Conservation (phyloP, 106 monocot species). For the Dendrobium nobile region DNA sequence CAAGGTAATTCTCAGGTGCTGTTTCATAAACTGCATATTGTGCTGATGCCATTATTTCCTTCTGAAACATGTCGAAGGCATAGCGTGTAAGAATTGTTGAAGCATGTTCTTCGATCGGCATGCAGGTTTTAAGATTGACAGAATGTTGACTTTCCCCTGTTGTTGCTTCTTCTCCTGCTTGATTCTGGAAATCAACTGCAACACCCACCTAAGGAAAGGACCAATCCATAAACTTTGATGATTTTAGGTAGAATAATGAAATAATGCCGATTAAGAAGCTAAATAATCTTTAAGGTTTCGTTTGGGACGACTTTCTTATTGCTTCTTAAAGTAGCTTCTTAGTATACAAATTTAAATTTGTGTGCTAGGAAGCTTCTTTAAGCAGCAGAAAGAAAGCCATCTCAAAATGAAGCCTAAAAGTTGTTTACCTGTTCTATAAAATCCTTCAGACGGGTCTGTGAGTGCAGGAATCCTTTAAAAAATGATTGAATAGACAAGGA, state of each 20-base stretch:
- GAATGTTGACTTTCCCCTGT: conserved; percentile 37
- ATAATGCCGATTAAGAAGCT: too few species aligned
- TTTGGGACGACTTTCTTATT: too few species aligned
- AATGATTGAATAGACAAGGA: conserved; percentile 44
- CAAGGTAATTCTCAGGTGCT: conserved; percentile 41
- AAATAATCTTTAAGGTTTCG: too few species aligned
- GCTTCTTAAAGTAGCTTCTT: too few species aligned
- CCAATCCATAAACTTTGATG: background rate
- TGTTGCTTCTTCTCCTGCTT: conserved; percentile 71
- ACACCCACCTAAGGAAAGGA: conserved; percentile 50
- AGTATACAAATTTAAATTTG: too few species aligned
- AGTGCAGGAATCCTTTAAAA: conserved; percentile 67
- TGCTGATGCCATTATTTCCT: conserved; percentile 61
- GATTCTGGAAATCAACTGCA: conserved; percentile 79
- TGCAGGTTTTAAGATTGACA: conserved; percentile 53
- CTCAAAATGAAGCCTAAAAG: background rate
- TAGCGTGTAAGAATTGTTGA: conserved; percentile 61
- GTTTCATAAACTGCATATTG: conserved; percentile 70
- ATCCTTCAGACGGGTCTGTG: conserved; percentile 70
- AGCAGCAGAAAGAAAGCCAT: too few species aligned
- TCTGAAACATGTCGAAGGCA: conserved; percentile 66
- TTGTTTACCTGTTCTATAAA: conserved; percentile 65
- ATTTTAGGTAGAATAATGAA: background rate
- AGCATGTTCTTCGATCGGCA: conserved; percentile 85
- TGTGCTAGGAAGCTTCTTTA: too few species aligned